Conservation (phyloP, 2,329 filamentous ascomycete genomes). For the Fusarium sp. region DNA sequence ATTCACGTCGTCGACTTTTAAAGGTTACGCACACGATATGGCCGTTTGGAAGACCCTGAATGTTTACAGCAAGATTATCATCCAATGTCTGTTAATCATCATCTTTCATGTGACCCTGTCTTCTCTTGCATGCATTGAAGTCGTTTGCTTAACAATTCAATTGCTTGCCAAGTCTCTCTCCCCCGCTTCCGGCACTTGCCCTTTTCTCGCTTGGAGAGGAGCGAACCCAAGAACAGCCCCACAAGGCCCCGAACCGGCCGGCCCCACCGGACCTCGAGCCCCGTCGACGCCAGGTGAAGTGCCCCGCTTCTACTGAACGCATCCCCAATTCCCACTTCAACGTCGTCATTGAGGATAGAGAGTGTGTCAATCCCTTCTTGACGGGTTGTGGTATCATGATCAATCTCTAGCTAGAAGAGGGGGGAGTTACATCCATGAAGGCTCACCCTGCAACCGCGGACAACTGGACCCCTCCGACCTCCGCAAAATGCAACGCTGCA, state of each 20-base stretch:
- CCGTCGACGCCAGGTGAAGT: conserved; percentile 6
- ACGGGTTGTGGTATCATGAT: background rate
- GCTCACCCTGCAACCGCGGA: background rate
- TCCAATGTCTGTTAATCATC: background rate
- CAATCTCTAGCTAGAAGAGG: background rate
- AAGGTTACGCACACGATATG: conserved; percentile 25
- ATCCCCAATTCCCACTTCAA: conserved; percentile 24
- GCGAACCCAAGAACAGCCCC: background rate
- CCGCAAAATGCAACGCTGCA: conserved; percentile 25
- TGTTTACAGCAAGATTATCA: background rate
- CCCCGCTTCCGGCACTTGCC: conserved; percentile 36
- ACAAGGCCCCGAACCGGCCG: conserved; percentile 22
- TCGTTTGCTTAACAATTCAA: background rate
- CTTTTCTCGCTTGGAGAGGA: conserved; percentile 1
- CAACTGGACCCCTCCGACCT: conserved; percentile 9
- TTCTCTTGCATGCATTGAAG: background rate
- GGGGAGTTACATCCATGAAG: background rate
- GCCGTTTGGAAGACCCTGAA: conserved; percentile 19
- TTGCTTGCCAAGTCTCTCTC: background rate
- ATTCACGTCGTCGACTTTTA: conserved; percentile 19
- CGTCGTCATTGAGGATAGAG: conserved; percentile 24
- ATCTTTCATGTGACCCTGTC: background rate
- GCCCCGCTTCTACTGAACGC: conserved; percentile 13
- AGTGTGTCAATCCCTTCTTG: conserved; percentile 11
- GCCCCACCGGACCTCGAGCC: conserved; percentile 32